These are phyloP conservation scores for Datisca glomerata DNA, from an alignment of 306 rosid species.

Conservation along the genomic window DNA sequence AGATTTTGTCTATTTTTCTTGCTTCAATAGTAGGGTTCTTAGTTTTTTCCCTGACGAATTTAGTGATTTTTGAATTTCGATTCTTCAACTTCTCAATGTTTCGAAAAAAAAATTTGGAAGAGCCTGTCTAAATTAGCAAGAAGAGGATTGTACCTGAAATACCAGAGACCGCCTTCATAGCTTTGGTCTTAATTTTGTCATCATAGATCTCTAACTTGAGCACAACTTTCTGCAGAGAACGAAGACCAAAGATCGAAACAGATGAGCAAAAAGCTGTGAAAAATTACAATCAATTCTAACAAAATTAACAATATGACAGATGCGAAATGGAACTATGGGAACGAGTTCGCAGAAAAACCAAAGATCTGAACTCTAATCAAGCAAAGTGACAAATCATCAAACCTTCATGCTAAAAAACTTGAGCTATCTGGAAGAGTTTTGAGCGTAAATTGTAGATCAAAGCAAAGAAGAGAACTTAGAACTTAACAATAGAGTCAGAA, in stretches of 20 bases:
- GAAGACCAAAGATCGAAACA: not conserved
- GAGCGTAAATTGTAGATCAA: too few species aligned
- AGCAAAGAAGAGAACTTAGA: too few species aligned
- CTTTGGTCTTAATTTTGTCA: slow-evolving; percentile 36
- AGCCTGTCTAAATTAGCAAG: not conserved
- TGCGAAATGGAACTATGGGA: too few species aligned
- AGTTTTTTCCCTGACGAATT: too few species aligned
- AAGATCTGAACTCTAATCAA: not conserved
- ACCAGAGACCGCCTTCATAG: slow-evolving; percentile 60
- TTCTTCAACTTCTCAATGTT: too few species aligned
- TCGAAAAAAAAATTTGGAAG: not conserved
- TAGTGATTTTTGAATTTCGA: too few species aligned
- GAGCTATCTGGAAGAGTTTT: not conserved
- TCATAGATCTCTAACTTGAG: slow-evolving; percentile 36
- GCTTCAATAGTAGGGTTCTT: too few species aligned
- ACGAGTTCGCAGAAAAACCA: not conserved
- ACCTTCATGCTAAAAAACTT: not conserved
- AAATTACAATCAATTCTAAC: not conserved
- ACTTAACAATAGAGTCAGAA: too few species aligned
- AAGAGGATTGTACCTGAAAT: slow-evolving; percentile 31
- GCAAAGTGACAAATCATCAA: not conserved
- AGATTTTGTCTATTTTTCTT: too few species aligned
- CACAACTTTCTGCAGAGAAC: slow-evolving; percentile 47
- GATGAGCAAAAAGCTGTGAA: not conserved
- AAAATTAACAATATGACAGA: not conserved